Evolutionary conservation across 371 early-diverging fungal species (phyloP).

Genomic region (Catenaria anguillulae): DNA sequence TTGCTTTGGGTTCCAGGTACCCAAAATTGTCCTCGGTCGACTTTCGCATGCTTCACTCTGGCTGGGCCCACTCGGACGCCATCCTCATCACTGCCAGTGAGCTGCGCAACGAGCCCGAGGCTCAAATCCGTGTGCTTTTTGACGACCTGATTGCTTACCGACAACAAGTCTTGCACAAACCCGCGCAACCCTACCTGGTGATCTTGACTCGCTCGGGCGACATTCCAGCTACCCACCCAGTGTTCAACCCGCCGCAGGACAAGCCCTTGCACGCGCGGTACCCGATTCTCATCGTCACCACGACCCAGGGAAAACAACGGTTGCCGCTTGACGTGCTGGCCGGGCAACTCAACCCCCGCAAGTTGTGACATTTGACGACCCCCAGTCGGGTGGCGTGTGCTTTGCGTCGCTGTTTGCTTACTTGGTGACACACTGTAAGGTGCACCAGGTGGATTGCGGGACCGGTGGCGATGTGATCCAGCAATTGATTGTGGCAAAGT

Average conservation of each 20-base stretch:
- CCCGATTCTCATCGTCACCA: slow-evolving; percentile 1
- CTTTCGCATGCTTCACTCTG: neutral
- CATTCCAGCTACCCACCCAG: slow-evolving; percentile 1
- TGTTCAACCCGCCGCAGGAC: slow-evolving; percentile 1
- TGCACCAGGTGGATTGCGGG: neutral
- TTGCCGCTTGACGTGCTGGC: neutral
- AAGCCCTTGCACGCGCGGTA: neutral
- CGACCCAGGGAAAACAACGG: neutral
- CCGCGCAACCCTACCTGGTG: slow-evolving; percentile 1
- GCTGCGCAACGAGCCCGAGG: slow-evolving; percentile 4
- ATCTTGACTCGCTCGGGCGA: slow-evolving; percentile 3
- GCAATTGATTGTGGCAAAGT: neutral
- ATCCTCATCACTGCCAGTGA: neutral
- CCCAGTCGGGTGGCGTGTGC: neutral
- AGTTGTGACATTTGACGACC: neutral
- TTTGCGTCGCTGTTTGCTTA: neutral
- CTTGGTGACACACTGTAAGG: neutral
- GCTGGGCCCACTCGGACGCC: slow-evolving; percentile 7
- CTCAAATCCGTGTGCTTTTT: neutral
- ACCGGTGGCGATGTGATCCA: slow-evolving; percentile 4
- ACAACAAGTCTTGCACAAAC: neutral
- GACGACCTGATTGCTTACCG: slow-evolving; percentile 8
- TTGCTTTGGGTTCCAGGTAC: no score
- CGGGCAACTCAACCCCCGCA: neutral
- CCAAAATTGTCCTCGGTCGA: neutral